Conservation (phyloP, 805 yeast genomes). For the Myxozyma lipomycoides region DNA sequence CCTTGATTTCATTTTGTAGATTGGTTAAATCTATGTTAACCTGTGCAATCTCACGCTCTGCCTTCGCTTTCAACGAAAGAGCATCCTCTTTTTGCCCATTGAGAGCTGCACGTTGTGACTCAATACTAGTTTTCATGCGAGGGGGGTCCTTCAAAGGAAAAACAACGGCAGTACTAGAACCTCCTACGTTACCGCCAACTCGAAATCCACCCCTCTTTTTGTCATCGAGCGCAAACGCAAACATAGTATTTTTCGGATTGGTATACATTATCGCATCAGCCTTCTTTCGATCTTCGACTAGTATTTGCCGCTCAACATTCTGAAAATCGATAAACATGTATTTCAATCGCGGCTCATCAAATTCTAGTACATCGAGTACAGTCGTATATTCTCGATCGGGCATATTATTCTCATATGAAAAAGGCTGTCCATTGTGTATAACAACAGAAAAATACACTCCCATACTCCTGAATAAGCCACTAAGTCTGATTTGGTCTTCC, state of each 20-base stretch:
- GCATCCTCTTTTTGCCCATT: background rate
- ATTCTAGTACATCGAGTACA: conserved; percentile 57
- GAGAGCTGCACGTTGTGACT: too few relatives aligned
- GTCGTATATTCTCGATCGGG: conserved; percentile 46
- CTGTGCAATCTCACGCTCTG: too few relatives aligned
- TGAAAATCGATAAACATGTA: conserved; percentile 61
- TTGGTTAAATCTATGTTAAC: too few relatives aligned
- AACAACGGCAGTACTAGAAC: background rate
- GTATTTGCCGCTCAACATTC: conserved; percentile 52
- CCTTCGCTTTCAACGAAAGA: too few relatives aligned
- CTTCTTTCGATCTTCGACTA: conserved; percentile 49
- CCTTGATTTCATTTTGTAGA: too few relatives aligned
- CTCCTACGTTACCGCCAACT: conserved; percentile 31
- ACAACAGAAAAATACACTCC: conserved; percentile 39
- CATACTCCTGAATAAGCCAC: conserved; percentile 19
- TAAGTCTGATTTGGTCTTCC: conserved; percentile 48
- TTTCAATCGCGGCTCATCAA: conserved; percentile 52
- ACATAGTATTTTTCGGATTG: conserved; percentile 41
- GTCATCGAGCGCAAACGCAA: conserved; percentile 43
- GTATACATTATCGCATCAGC: conserved; percentile 47
- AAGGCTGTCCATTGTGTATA: conserved; percentile 53
- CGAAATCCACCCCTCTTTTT: conserved; percentile 47
- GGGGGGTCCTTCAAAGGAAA: conserved; percentile 13
- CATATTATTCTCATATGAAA: conserved; percentile 47
- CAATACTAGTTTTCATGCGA: conserved; percentile 27